Conservation (phyloP, 1,139 yeast genomes). For the Taphrina betulina region DNA sequence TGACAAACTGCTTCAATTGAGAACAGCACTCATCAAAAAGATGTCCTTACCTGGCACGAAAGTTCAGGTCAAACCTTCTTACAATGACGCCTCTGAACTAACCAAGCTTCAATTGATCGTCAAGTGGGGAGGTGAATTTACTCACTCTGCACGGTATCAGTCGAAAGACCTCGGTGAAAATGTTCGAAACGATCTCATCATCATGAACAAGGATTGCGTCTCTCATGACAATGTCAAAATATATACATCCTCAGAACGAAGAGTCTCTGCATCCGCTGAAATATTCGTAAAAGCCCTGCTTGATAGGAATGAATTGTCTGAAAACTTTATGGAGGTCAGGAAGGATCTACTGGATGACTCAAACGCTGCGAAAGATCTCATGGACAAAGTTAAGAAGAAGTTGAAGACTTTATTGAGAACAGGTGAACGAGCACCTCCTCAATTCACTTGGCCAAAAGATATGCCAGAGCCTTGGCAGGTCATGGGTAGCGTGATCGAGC, state of each 20-base stretch:
- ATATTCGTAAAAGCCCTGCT: constrained; percentile 80
- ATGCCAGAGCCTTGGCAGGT: constrained; percentile 97
- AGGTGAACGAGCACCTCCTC: constrained; percentile 98
- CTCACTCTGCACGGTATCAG: constrained; percentile 94
- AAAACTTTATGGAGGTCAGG: constrained; percentile 74
- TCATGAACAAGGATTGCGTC: constrained; percentile 79
- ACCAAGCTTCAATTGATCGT: constrained; percentile 93
- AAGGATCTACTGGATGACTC: constrained; percentile 93
- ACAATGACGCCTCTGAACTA: constrained; percentile 63
- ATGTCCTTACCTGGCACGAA: constrained; percentile 93
- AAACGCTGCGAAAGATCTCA: constrained; percentile 94
- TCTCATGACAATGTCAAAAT: constrained; percentile 83
- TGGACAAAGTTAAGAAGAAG: constrained; percentile 97
- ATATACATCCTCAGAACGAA: constrained; percentile 87
- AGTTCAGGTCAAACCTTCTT: constrained; percentile 88
- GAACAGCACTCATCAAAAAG: constrained; percentile 83
- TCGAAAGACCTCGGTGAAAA: constrained; percentile 95
- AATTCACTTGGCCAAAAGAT: constrained; percentile 97
- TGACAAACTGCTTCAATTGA: constrained; percentile 69
- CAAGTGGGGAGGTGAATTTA: constrained; percentile 99
- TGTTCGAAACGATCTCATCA: constrained; percentile 82
- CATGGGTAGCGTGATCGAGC: constrained; percentile 86
- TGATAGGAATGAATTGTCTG: constrained; percentile 70
- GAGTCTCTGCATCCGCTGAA: constrained; percentile 89
- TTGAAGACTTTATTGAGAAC: constrained; percentile 89